A percentile compares a stretch with the other conserved stretches of the same genome.
Evolutionary conservation across 2,329 filamentous ascomycete genomes (phyloP).

Genomic region (Fusarium falciforme): DNA sequence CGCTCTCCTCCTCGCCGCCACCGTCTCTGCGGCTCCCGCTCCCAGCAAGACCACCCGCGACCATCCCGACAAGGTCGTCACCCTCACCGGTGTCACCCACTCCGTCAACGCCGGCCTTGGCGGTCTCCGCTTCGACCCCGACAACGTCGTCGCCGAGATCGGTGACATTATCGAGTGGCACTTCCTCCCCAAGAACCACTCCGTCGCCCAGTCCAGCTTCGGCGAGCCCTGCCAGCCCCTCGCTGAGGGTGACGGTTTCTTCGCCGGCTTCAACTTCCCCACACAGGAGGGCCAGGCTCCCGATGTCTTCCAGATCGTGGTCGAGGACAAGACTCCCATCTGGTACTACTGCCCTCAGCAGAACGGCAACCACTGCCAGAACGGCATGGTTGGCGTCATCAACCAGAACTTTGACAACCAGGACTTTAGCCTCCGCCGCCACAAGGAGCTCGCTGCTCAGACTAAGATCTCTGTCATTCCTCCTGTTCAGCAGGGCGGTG

Average conservation of each 20-base stretch:
- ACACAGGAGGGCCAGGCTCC: conserved; percentile 49
- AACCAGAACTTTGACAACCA: conserved; percentile 58
- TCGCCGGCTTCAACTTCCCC: conserved; percentile 58
- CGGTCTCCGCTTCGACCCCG: conserved; percentile 62
- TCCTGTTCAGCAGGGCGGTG: conserved; percentile 49
- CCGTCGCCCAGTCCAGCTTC: conserved; percentile 58
- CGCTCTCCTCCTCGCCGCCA: conserved; percentile 45
- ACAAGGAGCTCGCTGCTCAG: conserved; percentile 51
- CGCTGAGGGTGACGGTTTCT: conserved; percentile 54
- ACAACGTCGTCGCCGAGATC: conserved; percentile 58
- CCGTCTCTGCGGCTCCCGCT: conserved; percentile 49
- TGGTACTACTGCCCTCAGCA: conserved; percentile 60
- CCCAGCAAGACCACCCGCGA: conserved; percentile 40
- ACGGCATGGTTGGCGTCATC: conserved; percentile 62
- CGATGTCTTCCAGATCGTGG: conserved; percentile 58
- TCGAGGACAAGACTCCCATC: conserved; percentile 55
- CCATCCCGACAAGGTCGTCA: conserved; percentile 47
- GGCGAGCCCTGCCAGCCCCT: conserved; percentile 56
- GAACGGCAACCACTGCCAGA: conserved; percentile 58
- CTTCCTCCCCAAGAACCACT: conserved; percentile 64
- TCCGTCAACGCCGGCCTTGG: conserved; percentile 58
- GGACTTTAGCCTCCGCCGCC: conserved; percentile 51
- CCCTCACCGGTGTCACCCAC: conserved; percentile 56
- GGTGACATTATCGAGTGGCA: conserved; percentile 67
- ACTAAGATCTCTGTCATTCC: conserved; percentile 48